Conservation (phyloP, 768 basidiomycete genomes). For the Termitomyces eurrhizus region DNA sequence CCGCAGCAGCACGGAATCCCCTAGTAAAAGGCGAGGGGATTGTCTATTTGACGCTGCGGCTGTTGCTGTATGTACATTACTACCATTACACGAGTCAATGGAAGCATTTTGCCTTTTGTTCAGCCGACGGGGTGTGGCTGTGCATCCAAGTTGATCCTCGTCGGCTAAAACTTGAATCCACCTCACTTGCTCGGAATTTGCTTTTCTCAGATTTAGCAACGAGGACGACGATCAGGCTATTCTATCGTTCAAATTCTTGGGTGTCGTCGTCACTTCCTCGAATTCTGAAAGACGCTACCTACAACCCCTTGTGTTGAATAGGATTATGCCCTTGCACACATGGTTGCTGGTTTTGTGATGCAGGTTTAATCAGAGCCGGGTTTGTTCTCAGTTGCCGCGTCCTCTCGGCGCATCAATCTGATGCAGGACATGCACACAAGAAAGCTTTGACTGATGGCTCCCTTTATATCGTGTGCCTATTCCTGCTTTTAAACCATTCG, state of each 20-base stretch:
- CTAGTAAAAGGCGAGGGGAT: slow-evolving; percentile 33
- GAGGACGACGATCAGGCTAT: no score
- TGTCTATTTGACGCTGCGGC: slow-evolving; percentile 24
- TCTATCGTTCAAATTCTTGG: no score
- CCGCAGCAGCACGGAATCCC: slow-evolving; percentile 28
- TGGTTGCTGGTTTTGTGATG: not conserved
- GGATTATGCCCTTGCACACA: no score
- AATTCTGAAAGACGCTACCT: no score
- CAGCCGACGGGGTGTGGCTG: slow-evolving; percentile 17
- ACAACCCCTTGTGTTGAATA: no score
- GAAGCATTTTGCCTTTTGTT: slow-evolving; percentile 16
- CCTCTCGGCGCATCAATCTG: not conserved
- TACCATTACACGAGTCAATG: not conserved
- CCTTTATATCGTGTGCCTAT: not conserved
- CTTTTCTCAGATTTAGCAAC: no score
- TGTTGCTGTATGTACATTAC: slow-evolving; percentile 12
- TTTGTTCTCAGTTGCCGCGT: not conserved
- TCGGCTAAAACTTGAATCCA: no score
- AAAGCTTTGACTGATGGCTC: not conserved
- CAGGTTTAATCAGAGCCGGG: not conserved
- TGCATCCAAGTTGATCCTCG: slow-evolving; percentile 16
- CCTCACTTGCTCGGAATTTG: no score
- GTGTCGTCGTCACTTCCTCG: no score
- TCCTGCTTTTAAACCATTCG: not conserved
- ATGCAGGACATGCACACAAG: not conserved